Base-by-base conservation (phyloP, 805 yeast genomes). In the Lachancea kluyveri region DNA sequence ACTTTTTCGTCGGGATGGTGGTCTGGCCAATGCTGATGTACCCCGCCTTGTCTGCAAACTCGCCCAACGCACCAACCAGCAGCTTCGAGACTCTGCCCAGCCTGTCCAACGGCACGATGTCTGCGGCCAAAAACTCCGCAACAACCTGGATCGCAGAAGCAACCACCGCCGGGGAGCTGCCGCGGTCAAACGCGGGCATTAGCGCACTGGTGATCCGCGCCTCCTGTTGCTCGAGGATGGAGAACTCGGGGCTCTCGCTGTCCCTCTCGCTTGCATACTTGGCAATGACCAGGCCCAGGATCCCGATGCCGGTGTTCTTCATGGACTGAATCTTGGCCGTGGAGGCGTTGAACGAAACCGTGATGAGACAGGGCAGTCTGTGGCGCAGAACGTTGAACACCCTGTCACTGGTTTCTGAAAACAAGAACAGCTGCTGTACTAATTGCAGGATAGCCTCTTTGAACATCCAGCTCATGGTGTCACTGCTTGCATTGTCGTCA, bases 201-300 rank as follows among this genome's bases (percentile, higher is more conserved):
- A 90, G 65, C 0, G 97, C 94, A 36, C 95, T 79, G 7, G 84
- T 79, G 7, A 92, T 84, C 46, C 86, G 96, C 0, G 97, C 97
- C 48, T 92, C 96, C 48, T 83, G 95, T 57, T 88, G 96, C 43
- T 84, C 95, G 25, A 90, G 60, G 7, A 87, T 66, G 0, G 90
- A 72, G 10, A 72, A 70, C 3, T 77, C 76, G 0, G 84, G 79
- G 45, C 77, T 79, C 17, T 82, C 69, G 0, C 90, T 86, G 50
- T 83, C 95, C 8, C 64, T 70, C 29, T 76, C 57, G 16, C 68
- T 67, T 1, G 86, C 77, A 55, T 74, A 81, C 1, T 71, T 59
- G 6, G 64, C 67, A 18, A 92, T 62, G 2, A 83, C 65, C 26
- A 72, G 71, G 33, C 78, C 79, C 17, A 92, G 63, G 5, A 90